phyloP scores from a whole-genome alignment of 192 early-diverging fungal species.

The Spizellomyces punctatus region DNA sequence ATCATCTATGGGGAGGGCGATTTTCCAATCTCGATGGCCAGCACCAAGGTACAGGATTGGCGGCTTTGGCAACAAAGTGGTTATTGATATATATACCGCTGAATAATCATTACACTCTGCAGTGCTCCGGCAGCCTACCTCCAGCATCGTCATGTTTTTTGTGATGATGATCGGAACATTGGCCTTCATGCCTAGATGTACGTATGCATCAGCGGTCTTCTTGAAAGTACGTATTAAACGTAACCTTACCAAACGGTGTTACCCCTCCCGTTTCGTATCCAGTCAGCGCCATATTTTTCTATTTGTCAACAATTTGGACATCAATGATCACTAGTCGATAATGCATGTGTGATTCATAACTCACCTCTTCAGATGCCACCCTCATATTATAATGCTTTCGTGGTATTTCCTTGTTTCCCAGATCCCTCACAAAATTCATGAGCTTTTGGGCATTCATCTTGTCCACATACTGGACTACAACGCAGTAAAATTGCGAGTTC shows the following conservation, averaged over 20 bases:
- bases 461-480: conserved; percentile 61
- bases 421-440: conserved; percentile 62
- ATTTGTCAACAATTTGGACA: no score
- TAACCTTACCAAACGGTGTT: conserved; percentile 64
- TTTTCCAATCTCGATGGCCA: conserved; percentile 86
- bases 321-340: no score
- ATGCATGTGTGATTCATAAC: no score
- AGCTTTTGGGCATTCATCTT: conserved; percentile 68
- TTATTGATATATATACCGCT: neutral
- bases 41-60: conserved; percentile 76
- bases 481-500: conserved; percentile 67
- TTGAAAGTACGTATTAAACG: neutral
- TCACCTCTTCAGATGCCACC: conserved; percentile 54
- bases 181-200: conserved; percentile 48
- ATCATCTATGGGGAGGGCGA: conserved; percentile 63
- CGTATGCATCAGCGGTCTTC: conserved; percentile 1
- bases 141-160: conserved; percentile 59
- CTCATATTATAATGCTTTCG: conserved; percentile 84
- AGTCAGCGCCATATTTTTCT: conserved; percentile 54
- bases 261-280: conserved; percentile 75
- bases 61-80: conserved; percentile 37
- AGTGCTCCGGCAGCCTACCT: conserved; percentile 36
- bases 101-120: no score
- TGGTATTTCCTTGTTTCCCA: conserved; percentile 52
- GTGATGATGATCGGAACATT: conserved; percentile 69